Evolutionary conservation across 176 grass and related monocot genomes (phyloP).

Genomic region (Carex kokanica): DNA sequence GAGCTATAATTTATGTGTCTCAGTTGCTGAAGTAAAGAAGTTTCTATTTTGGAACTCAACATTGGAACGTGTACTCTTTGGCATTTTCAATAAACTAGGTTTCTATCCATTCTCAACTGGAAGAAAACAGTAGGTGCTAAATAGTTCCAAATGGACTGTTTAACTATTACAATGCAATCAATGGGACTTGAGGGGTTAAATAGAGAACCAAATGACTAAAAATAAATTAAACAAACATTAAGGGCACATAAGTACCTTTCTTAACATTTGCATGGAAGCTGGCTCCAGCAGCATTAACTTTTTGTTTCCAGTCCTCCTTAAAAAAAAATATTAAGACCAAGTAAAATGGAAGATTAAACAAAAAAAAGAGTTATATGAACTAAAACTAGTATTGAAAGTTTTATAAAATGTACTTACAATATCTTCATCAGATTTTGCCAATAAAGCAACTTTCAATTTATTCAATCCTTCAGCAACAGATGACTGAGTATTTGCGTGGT

Average conservation of each 20-base stretch:
- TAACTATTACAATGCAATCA: not conserved
- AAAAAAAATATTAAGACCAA: not conserved
- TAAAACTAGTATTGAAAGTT: not conserved
- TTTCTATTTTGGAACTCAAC: not conserved
- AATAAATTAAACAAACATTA: constrained; percentile 3
- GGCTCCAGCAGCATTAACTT: constrained; percentile 63
- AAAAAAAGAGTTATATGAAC: not conserved
- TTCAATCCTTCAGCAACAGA: constrained; percentile 54
- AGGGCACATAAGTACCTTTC: constrained; percentile 49
- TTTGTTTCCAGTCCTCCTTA: constrained; percentile 74
- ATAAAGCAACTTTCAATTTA: constrained; percentile 66
- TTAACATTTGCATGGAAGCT: constrained; percentile 62
- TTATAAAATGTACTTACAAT: constrained; percentile 43
- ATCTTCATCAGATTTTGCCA: constrained; percentile 52
- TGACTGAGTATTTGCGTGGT: constrained; percentile 31
- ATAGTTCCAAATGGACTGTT: not conserved
- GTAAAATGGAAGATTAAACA: not conserved
- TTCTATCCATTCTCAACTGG: not conserved
- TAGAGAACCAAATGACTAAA: constrained; percentile 5
- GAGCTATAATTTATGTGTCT: not conserved
- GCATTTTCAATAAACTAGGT: not conserved
- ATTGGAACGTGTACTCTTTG: not conserved
- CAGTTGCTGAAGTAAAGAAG: not conserved
- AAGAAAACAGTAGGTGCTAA: not conserved
- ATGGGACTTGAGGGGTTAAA: not conserved